These are phyloP conservation scores for Fusarium aywerte DNA, from an alignment of 2,329 filamentous ascomycete species.

Conservation along the genomic window DNA sequence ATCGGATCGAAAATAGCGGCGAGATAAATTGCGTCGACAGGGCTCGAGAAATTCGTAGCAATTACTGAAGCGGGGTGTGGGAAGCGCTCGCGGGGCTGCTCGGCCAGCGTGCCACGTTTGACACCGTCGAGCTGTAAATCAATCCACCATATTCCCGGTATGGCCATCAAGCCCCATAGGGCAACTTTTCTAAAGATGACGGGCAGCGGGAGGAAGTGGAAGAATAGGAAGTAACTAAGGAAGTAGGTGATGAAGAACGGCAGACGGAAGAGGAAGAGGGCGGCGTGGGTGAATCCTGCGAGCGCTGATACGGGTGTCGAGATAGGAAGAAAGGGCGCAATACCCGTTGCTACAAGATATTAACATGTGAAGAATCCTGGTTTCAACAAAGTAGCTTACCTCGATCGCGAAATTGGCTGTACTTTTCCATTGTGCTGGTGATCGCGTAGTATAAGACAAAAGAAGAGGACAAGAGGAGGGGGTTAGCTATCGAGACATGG, in stretches of 20 bases:
- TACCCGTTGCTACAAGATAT: slow-evolving; percentile 78
- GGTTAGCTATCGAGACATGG: slow-evolving; percentile 43
- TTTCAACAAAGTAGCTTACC: slow-evolving; percentile 60
- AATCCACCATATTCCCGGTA: slow-evolving; percentile 97
- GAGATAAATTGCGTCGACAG: slow-evolving; percentile 92
- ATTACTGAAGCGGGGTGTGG: slow-evolving; percentile 85
- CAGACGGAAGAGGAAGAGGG: slow-evolving; percentile 83
- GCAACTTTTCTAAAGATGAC: slow-evolving; percentile 78
- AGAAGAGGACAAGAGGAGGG: slow-evolving; percentile 16
- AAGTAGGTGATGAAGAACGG: slow-evolving; percentile 78
- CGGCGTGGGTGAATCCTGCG: slow-evolving; percentile 71
- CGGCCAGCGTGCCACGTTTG: slow-evolving; percentile 85
- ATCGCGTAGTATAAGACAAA: slow-evolving; percentile 18
- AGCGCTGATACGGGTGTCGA: slow-evolving; percentile 71
- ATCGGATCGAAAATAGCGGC: slow-evolving; percentile 96
- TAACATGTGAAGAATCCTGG: slow-evolving; percentile 22
- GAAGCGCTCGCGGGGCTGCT: slow-evolving; percentile 77
- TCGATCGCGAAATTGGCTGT: slow-evolving; percentile 90
- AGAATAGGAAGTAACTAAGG: slow-evolving; percentile 78
- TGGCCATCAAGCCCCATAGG: slow-evolving; percentile 86
- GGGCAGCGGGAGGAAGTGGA: slow-evolving; percentile 81
- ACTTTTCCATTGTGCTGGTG: slow-evolving; percentile 81
- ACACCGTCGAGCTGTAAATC: slow-evolving; percentile 98
- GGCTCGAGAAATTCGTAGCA: slow-evolving; percentile 89
- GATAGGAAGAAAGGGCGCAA: slow-evolving; percentile 93